These are phyloP conservation scores for Rachicladosporium sp. DNA, from an alignment of 2,329 filamentous ascomycete genomes.

Conservation along the genomic window DNA sequence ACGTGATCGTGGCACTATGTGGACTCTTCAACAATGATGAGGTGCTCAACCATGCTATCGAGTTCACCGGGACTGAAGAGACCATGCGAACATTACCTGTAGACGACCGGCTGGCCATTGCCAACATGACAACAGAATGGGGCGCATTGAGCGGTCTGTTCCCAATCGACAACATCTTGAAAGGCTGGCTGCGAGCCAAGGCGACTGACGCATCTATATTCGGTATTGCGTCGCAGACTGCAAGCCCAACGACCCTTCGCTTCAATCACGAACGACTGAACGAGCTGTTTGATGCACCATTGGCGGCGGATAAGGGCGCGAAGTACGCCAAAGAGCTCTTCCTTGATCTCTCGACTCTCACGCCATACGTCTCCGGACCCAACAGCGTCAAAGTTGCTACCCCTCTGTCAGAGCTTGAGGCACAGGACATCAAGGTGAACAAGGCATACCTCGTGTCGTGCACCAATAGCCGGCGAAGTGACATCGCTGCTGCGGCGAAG, in stretches of 20 bases:
- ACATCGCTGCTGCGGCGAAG: constrained; percentile 67
- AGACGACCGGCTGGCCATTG: constrained; percentile 61
- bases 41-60: constrained; percentile 81
- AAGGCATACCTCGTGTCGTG: constrained; percentile 83
- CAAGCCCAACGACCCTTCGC: constrained; percentile 39
- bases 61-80: constrained; percentile 70
- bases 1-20: constrained; percentile 82
- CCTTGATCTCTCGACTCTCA: constrained; percentile 69
- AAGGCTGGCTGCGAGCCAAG: constrained; percentile 63
- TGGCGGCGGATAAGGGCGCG: constrained; percentile 63
- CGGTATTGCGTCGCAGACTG: constrained; percentile 34
- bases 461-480: constrained; percentile 73
- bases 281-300: constrained; percentile 52
- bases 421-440: constrained; percentile 63
- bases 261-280: constrained; percentile 66
- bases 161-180: constrained; percentile 62
- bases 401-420: constrained; percentile 59
- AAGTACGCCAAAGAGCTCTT: constrained; percentile 74
- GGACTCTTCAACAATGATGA: constrained; percentile 77
- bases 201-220: constrained; percentile 59
- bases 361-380: constrained; percentile 74
- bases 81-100: constrained; percentile 62
- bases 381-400: constrained; percentile 85
- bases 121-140: constrained; percentile 78
- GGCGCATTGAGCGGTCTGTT: constrained; percentile 63